These are phyloP conservation scores for Russula ochroleuca DNA, from an alignment of 768 basidiomycete species.

Conservation along the genomic window DNA sequence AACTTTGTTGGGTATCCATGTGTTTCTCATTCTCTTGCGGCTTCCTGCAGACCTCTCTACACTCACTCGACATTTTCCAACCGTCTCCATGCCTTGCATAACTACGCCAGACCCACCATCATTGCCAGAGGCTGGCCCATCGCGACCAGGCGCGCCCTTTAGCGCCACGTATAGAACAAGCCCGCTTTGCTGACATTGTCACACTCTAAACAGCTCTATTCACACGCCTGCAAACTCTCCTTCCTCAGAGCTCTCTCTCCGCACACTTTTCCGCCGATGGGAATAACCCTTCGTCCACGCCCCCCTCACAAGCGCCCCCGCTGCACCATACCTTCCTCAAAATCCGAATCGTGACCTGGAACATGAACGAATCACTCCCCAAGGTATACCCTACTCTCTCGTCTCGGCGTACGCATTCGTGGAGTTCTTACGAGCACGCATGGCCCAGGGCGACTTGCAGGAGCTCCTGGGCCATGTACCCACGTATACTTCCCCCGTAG, in stretches of 20 bases:
- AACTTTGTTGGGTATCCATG: conserved; percentile 14
- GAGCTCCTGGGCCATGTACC: conserved; percentile 65
- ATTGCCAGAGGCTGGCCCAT: conserved; percentile 17
- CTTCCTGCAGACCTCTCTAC: background rate
- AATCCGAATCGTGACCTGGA: conserved; percentile 71
- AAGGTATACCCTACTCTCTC: conserved; percentile 44
- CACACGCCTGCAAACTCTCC: conserved; percentile 49
- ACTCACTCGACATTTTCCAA: background rate
- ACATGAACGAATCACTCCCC: conserved; percentile 80
- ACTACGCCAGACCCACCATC: background rate
- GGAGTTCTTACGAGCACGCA: conserved; percentile 11
- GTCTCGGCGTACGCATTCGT: background rate
- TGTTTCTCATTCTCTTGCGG: conserved; percentile 2
- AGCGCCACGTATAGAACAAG: background rate
- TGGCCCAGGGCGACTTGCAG: conserved; percentile 60
- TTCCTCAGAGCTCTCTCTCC: conserved; percentile 37
- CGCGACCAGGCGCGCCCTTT: conserved; percentile 21
- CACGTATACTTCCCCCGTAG: conserved; percentile 36
- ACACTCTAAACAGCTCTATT: conserved; percentile 34
- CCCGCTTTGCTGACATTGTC: conserved; percentile 4
- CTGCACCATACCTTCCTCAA: conserved; percentile 50
- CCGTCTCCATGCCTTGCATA: conserved; percentile 6
- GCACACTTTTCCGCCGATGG: conserved; percentile 30
- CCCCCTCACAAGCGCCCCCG: conserved; percentile 28
- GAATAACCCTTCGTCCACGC: conserved; percentile 29